Conservation (phyloP, 2,329 filamentous ascomycete genomes). For the Pyrenophora seminiperda region DNA sequence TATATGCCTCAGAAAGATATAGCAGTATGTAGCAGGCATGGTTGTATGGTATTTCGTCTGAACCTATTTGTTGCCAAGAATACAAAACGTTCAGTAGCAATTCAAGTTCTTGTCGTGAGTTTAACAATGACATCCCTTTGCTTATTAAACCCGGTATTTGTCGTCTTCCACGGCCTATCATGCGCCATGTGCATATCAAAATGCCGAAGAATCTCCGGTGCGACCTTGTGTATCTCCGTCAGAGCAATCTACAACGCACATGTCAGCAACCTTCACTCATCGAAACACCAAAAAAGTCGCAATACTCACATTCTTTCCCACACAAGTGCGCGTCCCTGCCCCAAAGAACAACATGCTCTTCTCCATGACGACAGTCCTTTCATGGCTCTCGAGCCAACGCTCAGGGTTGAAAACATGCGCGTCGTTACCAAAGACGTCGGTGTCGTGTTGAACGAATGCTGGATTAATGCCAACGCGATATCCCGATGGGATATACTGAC, state of each 20-base stretch:
- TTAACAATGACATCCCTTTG: conserved; percentile 20
- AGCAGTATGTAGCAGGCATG: not conserved
- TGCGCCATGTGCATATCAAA: conserved; percentile 23
- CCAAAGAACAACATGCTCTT: conserved; percentile 17
- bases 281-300: not conserved
- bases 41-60: not conserved
- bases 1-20: not conserved
- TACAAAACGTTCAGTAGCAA: too few relatives aligned
- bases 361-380: conserved; percentile 23
- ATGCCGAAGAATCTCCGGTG: conserved; percentile 20
- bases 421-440: conserved; percentile 53
- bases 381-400: conserved; percentile 51
- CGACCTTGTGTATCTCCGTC: conserved; percentile 19
- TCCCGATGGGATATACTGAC: conserved; percentile 42
- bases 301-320: conserved; percentile 27
- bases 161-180: conserved; percentile 20
- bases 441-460: conserved; percentile 47
- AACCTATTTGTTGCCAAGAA: not conserved
- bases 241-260: conserved; percentile 16
- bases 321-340: conserved; percentile 28
- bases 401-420: conserved; percentile 55
- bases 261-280: not conserved
- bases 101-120: not conserved
- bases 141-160: conserved; percentile 22
- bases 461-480: conserved; percentile 45